A percentile compares a stretch with the other conserved stretches of the same genome.
Evolutionary conservation across 2,329 filamentous ascomycete genomes (phyloP).

Genomic region (Exophiala xenobiotica): DNA sequence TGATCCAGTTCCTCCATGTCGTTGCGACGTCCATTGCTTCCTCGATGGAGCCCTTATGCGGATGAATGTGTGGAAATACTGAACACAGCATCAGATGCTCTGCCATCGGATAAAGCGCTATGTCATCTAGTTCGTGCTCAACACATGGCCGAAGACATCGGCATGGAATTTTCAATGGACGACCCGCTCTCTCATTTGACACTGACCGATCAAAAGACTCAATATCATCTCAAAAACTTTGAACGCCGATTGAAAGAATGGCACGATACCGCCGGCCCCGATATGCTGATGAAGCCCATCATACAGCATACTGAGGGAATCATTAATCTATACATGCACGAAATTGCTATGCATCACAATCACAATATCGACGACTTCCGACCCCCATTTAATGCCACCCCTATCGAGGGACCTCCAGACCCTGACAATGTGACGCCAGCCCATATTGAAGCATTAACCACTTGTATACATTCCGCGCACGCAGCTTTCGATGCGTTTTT

Average conservation of each 20-base stretch:
- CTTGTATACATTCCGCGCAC: slow-evolving; percentile 67
- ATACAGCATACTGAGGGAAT: slow-evolving; percentile 64
- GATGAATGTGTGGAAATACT: slow-evolving; percentile 61
- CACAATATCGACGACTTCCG: slow-evolving; percentile 56
- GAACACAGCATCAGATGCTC: slow-evolving; percentile 55
- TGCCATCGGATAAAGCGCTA: slow-evolving; percentile 57
- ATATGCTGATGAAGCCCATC: slow-evolving; percentile 54
- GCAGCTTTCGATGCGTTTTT: slow-evolving; percentile 65
- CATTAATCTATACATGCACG: slow-evolving; percentile 71
- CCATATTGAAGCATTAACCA: slow-evolving; percentile 65
- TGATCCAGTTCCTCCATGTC: slow-evolving; percentile 55
- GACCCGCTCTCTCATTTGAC: slow-evolving; percentile 56
- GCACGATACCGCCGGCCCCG: slow-evolving; percentile 52
- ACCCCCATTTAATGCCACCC: slow-evolving; percentile 39
- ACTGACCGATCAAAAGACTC: slow-evolving; percentile 62
- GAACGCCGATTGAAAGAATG: slow-evolving; percentile 65
- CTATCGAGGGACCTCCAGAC: slow-evolving; percentile 31
- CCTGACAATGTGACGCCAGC: slow-evolving; percentile 50
- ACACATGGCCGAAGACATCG: slow-evolving; percentile 67
- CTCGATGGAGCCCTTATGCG: slow-evolving; percentile 64
- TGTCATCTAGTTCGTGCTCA: slow-evolving; percentile 60
- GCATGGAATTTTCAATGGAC: slow-evolving; percentile 65
- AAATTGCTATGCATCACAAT: slow-evolving; percentile 68
- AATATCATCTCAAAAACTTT: slow-evolving; percentile 64
- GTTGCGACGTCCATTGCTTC: slow-evolving; percentile 56